A percentile compares a stretch with the other conserved stretches of the same genome.
Evolutionary conservation across 352 stramenopile genomes (phyloP).

Genomic region (Pythium grandisporangium): DNA sequence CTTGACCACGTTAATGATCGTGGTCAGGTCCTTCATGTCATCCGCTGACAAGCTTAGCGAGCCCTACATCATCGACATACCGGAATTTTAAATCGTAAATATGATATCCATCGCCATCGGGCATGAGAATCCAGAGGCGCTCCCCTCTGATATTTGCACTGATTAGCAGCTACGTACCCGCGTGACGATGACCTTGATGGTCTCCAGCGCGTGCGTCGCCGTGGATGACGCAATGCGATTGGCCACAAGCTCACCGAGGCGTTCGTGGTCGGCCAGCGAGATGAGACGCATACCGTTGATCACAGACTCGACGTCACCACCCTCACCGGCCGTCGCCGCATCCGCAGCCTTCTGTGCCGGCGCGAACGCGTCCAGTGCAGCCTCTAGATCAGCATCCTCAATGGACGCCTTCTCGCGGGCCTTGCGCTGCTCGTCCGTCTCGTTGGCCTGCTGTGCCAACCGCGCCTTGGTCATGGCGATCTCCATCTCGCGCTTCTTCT

Average conservation of each 20-base stretch:
- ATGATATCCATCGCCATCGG: too few species aligned
- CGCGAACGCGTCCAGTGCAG: conserved; percentile 68
- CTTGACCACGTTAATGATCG: conserved; percentile 83
- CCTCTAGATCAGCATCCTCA: conserved; percentile 68
- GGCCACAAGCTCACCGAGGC: conserved; percentile 53
- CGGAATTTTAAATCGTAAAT: not conserved
- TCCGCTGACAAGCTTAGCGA: conserved; percentile 71
- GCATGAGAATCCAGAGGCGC: too few species aligned
- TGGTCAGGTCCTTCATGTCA: conserved; percentile 84
- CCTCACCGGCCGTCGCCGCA: conserved; percentile 16
- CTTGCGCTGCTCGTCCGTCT: conserved; percentile 57
- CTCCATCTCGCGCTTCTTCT: conserved; percentile 75
- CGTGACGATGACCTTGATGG: conserved; percentile 75
- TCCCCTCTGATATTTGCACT: too few species aligned
- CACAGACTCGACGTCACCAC: conserved; percentile 30
- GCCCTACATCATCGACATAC: conserved; percentile 15
- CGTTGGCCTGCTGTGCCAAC: conserved; percentile 55
- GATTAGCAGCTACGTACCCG: conserved; percentile 6
- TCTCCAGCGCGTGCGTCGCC: conserved; percentile 69
- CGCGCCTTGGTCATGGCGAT: conserved; percentile 66
- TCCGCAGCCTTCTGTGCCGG: conserved; percentile 21
- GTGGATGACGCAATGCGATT: conserved; percentile 49
- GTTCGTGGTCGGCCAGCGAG: conserved; percentile 65
- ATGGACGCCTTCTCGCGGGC: conserved; percentile 36
- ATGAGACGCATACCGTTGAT: conserved; percentile 58